A percentile compares a stretch with the other conserved stretches of the same genome.
Evolutionary conservation across 345 rosid species (phyloP).

Genomic region (Sonneratia alba): DNA sequence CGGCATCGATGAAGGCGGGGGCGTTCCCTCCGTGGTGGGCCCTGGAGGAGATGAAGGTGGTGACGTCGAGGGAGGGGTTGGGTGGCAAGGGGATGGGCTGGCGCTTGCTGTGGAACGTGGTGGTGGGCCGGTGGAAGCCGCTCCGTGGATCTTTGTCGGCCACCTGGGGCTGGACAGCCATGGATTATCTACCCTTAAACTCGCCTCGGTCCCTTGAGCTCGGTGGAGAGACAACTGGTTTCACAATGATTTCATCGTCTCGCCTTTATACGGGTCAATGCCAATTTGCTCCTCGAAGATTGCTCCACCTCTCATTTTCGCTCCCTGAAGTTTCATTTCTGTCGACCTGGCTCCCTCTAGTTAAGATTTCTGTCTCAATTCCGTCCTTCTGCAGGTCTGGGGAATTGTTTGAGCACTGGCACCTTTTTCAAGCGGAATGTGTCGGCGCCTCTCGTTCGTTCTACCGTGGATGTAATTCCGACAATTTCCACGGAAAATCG

Average conservation of each 20-base stretch:
- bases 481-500: too few species aligned
- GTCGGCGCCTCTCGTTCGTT: too few species aligned
- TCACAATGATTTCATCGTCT: neutral
- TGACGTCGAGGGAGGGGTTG: constrained; percentile 46
- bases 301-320: neutral
- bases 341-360: neutral
- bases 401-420: too few species aligned
- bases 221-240: neutral
- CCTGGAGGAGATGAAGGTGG: constrained; percentile 72
- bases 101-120: constrained; percentile 67
- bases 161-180: neutral
- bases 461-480: too few species aligned
- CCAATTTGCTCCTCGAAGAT: neutral
- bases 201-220: neutral
- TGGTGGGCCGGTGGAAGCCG: constrained; percentile 56
- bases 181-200: neutral
- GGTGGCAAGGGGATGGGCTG: constrained; percentile 45
- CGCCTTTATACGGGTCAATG: neutral
- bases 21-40: constrained; percentile 49
- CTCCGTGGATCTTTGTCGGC: constrained; percentile 30
- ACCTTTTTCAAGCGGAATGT: too few species aligned
- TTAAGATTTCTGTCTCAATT: neutral
- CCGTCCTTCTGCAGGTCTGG: neutral
- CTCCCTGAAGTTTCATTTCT: neutral
- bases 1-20: constrained; percentile 75